Evolutionary conservation across 805 yeast genomes (phyloP), one percentile per base, ranked within the genome.

Genomic region (Candida dendrica): DNA sequence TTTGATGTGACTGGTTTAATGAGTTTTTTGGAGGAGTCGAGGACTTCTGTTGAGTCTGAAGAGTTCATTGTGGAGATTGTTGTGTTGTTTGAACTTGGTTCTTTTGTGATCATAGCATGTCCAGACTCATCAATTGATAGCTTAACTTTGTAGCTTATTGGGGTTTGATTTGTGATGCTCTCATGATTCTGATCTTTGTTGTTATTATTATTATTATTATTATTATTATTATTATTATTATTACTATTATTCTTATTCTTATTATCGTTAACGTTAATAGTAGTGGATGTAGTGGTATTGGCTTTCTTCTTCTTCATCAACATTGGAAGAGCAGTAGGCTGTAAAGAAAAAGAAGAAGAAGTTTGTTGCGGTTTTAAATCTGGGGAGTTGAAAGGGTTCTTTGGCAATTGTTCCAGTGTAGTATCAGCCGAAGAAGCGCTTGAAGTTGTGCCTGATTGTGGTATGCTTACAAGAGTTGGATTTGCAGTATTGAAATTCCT

Each of bases 91-190:
- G 20, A 10, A 6, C 8, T 22, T 22, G 11, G 19, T 22, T 36
- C 43, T 32, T 47, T 53, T 6, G 44, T 48, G 15, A 56, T 36
- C 36, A 37, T 42, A 2, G 61, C 61, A 34, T 50, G 50, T 6
- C 61, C 61, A 26, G 29, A 42, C 41, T 56, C 61, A 42, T 56
- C 59, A 36, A 55, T 42, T 18, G 43, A 40, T 36, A 56, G 42
- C 16, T 44, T 34, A 7, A 55, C 18, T 39, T 46, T 45, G 20
- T 44, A 55, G 7, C 17, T 29, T 29, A 24, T 3, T 29, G 39
- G 42, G 6, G 34, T 33, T 33, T 20, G n/a, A 35, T 15, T 18
- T 20, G 7, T 22, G 19, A n/a, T 14, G 33, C 22, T 18, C 22
- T 34, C 24, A 33, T 16, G 3, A 15, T 15, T 22, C 17, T 18